phyloP scores from a whole-genome alignment of 805 yeast species.

The Maudiozyma barnettii region DNA sequence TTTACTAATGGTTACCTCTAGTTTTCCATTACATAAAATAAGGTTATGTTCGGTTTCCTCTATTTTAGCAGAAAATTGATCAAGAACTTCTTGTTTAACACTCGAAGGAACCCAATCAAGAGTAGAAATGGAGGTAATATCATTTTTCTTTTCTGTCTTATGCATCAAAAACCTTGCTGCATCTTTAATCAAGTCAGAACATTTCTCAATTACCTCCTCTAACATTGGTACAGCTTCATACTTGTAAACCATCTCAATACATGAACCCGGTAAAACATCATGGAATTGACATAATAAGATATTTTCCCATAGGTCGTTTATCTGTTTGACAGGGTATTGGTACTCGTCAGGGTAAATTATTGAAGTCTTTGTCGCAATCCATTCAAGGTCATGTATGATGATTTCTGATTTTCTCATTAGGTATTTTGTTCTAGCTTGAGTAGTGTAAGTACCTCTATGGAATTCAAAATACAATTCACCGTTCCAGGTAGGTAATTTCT shows the following conservation, averaged over 20 bases:
- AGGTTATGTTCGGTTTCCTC: slow-evolving; percentile 32
- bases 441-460: slow-evolving; percentile 94
- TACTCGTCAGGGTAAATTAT: slow-evolving; percentile 37
- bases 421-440: slow-evolving; percentile 80
- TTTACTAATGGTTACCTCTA: slow-evolving; percentile 45
- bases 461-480: slow-evolving; percentile 93
- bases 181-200: slow-evolving; percentile 41
- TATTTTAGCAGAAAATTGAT: background rate
- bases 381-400: slow-evolving; percentile 77
- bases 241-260: slow-evolving; percentile 86
- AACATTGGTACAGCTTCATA: slow-evolving; percentile 82
- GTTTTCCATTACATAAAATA: slow-evolving; percentile 49
- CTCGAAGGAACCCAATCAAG: slow-evolving; percentile 44
- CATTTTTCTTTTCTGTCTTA: slow-evolving; percentile 4
- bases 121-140: slow-evolving; percentile 35
- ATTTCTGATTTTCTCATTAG: slow-evolving; percentile 70
- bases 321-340: slow-evolving; percentile 60
- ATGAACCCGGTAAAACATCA: slow-evolving; percentile 95
- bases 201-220: slow-evolving; percentile 42
- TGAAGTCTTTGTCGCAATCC: slow-evolving; percentile 69
- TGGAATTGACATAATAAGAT: slow-evolving; percentile 89
- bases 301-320: slow-evolving; percentile 77
- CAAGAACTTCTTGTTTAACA: background rate
- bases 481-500: slow-evolving; percentile 70
- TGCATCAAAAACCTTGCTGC: slow-evolving; percentile 40